These are phyloP conservation scores for Aspergillus funiculosus DNA, from an alignment of 495 filamentous ascomycete genomes.

Conservation along the genomic window DNA sequence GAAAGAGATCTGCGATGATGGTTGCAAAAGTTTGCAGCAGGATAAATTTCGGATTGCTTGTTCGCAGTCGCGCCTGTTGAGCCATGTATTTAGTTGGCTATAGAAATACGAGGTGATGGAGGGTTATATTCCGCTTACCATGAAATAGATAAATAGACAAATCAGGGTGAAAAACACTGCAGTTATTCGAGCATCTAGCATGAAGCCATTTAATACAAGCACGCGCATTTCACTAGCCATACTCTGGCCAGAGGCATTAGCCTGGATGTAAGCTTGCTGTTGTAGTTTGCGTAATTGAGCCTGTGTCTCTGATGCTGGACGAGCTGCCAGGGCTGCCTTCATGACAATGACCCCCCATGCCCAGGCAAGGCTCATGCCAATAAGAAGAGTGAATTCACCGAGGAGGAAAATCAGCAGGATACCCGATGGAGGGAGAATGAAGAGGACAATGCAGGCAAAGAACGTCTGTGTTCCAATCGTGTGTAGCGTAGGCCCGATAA, in stretches of 20 bases:
- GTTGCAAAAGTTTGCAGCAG: conserved; percentile 33
- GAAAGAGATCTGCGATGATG: conserved; percentile 35
- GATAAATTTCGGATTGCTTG: conserved; percentile 35
- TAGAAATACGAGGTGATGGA: too few species aligned
- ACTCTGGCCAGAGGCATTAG: too few species aligned
- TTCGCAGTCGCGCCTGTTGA: conserved; percentile 38
- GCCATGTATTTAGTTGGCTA: too few species aligned
- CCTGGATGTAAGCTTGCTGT: conserved; percentile 24
- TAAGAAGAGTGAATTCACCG: conserved; percentile 27
- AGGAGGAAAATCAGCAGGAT: conserved; percentile 38
- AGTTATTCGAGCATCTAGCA: conserved; percentile 40
- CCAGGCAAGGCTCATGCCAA: conserved; percentile 38
- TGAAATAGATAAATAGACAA: conserved; percentile 35
- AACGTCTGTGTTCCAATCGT: conserved; percentile 25
- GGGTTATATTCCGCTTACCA: too few species aligned
- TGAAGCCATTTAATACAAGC: conserved; percentile 33
- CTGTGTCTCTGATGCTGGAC: conserved; percentile 33
- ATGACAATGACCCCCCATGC: conserved; percentile 39
- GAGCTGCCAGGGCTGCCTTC: conserved; percentile 37
- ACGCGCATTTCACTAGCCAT: conserved; percentile 26
- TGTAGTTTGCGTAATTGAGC: conserved; percentile 27
- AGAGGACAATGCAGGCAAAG: conserved; percentile 28
- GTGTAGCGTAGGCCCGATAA: conserved; percentile 31
- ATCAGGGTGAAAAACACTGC: conserved; percentile 32
- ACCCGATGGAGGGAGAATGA: conserved; percentile 35